A percentile compares a stretch with the other conserved stretches of the same genome.
These are phyloP conservation scores for Lomentospora prolificans DNA, from an alignment of 2,329 filamentous ascomycete genomes.

Conservation along the genomic window DNA sequence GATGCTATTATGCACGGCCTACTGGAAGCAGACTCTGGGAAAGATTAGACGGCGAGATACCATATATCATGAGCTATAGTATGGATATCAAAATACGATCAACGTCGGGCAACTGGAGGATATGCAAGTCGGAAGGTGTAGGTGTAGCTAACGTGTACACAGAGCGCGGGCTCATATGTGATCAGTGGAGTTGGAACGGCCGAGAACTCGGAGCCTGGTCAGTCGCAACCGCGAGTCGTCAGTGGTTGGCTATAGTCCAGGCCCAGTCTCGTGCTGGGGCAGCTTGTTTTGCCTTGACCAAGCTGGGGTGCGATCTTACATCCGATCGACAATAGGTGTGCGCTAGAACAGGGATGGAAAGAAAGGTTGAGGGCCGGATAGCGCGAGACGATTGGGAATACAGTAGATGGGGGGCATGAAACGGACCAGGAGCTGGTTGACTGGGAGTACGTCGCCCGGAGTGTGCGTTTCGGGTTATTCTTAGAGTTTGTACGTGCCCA, in stretches of 20 bases:
- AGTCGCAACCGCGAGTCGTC: background rate
- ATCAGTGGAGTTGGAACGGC: background rate
- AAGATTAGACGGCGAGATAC: conserved; percentile 1
- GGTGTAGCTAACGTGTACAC: background rate
- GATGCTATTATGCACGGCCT: background rate
- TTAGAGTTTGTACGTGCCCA: background rate
- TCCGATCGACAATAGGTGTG: background rate
- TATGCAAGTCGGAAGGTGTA: background rate
- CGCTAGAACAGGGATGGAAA: background rate
- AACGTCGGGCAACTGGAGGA: background rate
- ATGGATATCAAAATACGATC: background rate
- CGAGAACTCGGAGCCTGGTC: background rate
- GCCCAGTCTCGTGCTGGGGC: background rate
- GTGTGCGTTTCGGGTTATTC: background rate
- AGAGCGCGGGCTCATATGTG: background rate
- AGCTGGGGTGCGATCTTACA: conserved; percentile 3
- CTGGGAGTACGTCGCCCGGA: background rate
- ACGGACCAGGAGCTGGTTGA: background rate
- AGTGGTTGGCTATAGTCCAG: background rate
- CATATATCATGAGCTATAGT: background rate
- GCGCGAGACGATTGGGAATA: background rate
- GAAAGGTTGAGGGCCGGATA: background rate
- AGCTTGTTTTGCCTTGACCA: conserved; percentile 3
- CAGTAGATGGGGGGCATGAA: background rate
- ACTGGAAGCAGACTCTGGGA: background rate